phyloP scores from a whole-genome alignment of 202 grass and related monocot species.

The Saccharum hybrid region DNA sequence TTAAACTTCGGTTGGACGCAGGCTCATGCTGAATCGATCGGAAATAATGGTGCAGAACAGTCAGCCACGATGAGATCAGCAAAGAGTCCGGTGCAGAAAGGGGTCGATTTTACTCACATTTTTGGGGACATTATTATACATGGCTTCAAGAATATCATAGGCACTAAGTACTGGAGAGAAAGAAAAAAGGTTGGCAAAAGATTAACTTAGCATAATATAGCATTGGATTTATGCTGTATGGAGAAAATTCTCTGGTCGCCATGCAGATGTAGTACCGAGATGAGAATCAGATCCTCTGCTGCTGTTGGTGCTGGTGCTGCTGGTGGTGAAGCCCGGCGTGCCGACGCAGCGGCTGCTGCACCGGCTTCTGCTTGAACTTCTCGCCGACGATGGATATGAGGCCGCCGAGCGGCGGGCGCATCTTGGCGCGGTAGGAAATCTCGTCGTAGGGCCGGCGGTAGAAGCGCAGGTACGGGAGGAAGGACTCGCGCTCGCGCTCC shows the following conservation, averaged over 20 bases:
- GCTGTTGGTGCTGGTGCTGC: slow-evolving; percentile 53
- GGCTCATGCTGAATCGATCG: slow-evolving; percentile 9
- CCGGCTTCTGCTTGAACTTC: slow-evolving; percentile 59
- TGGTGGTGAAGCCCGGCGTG: slow-evolving; percentile 41
- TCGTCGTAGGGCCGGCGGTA: slow-evolving; percentile 91
- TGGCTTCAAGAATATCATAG: slow-evolving; percentile 52
- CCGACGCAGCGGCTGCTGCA: slow-evolving; percentile 43
- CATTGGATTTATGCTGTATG: slow-evolving; percentile 59
- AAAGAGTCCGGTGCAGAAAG: slow-evolving; percentile 29
- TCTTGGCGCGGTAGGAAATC: slow-evolving; percentile 80
- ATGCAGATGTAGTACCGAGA: neutral
- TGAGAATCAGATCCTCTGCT: slow-evolving; percentile 53
- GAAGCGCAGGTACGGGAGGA: slow-evolving; percentile 84
- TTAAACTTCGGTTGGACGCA: slow-evolving; percentile 25
- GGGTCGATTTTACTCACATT: slow-evolving; percentile 64
- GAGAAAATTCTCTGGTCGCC: slow-evolving; percentile 44
- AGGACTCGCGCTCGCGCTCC: slow-evolving; percentile 78
- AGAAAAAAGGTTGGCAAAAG: slow-evolving; percentile 37
- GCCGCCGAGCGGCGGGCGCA: slow-evolving; percentile 84
- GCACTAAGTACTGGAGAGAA: slow-evolving; percentile 31
- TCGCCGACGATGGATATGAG: slow-evolving; percentile 79
- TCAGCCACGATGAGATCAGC: slow-evolving; percentile 7
- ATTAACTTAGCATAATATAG: slow-evolving; percentile 53
- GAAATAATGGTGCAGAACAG: neutral
- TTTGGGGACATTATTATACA: slow-evolving; percentile 64